Conservation (phyloP, 2,329 filamentous ascomycete genomes). For the Cercospora sp. region DNA sequence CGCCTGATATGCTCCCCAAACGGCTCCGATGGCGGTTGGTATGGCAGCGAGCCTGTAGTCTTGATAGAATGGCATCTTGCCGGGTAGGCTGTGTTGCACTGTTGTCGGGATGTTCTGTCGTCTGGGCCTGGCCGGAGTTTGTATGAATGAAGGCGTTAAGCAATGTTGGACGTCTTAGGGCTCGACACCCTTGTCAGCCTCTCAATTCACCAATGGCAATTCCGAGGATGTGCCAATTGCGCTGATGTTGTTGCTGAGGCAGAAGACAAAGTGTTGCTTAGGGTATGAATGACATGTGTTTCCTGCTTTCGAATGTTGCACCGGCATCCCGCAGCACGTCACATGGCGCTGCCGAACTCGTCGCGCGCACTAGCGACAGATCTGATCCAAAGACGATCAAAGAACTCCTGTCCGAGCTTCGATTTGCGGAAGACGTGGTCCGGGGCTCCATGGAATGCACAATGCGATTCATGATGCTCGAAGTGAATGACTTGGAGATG, state of each 20-base stretch:
- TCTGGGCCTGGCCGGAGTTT: neutral
- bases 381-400: neutral
- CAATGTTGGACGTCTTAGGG: neutral
- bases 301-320: neutral
- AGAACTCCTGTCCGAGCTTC: neutral
- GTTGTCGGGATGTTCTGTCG: neutral
- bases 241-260: neutral
- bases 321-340: neutral
- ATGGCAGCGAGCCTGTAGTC: slow-evolving; percentile 1
- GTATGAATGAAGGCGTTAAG: neutral
- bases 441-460: neutral
- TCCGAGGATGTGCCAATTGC: neutral
- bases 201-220: neutral
- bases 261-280: neutral
- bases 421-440: neutral
- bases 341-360: neutral
- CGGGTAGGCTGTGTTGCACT: neutral
- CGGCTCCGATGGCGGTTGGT: slow-evolving; percentile 22
- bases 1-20: slow-evolving; percentile 25
- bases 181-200: neutral
- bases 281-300: neutral
- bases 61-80: neutral
- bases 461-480: neutral
- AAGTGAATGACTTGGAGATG: neutral
- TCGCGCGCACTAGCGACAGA: neutral